Evolutionary conservation across 805 yeast genomes (phyloP).

Genomic region (Nakazawaea wyomingensis): DNA sequence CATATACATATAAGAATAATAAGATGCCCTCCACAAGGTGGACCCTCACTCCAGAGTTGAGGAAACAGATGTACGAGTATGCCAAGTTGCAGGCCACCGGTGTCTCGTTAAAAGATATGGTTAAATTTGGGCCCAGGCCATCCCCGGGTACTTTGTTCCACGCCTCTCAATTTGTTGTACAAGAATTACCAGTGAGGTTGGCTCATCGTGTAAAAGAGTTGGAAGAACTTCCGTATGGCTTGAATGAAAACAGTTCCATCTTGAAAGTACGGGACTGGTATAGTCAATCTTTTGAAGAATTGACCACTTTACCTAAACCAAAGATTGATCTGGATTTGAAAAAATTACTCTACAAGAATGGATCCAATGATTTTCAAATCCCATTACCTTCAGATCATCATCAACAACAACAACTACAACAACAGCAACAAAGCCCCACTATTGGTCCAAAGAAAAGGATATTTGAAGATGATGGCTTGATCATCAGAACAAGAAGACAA

Average conservation of each 20-base stretch:
- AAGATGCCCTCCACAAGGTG: slow-evolving; percentile 27
- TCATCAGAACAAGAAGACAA: slow-evolving; percentile 20
- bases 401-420: too few relatives aligned
- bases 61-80: slow-evolving; percentile 54
- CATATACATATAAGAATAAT: not conserved
- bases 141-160: slow-evolving; percentile 72
- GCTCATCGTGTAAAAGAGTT: slow-evolving; percentile 84
- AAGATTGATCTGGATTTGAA: slow-evolving; percentile 37
- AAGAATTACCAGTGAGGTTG: slow-evolving; percentile 80
- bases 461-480: slow-evolving; percentile 46
- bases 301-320: slow-evolving; percentile 62
- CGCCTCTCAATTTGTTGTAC: slow-evolving; percentile 79
- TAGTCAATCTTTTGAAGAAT: slow-evolving; percentile 82
- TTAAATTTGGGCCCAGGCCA: slow-evolving; percentile 80
- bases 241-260: slow-evolving; percentile 70
- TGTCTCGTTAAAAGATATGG: slow-evolving; percentile 83
- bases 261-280: slow-evolving; percentile 81
- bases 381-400: slow-evolving; percentile 14
- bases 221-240: slow-evolving; percentile 72
- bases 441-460: slow-evolving; percentile 11
- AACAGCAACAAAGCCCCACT: slow-evolving; percentile 10
- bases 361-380: slow-evolving; percentile 12
- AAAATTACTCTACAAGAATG: slow-evolving; percentile 26
- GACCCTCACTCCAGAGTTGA: slow-evolving; percentile 44
- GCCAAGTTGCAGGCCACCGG: slow-evolving; percentile 80